Percentiles rank a stretch among this genome's conserved stretches.
Evolutionary conservation across 2,329 filamentous ascomycete genomes (phyloP).

Genomic region (Colletotrichum godetiae): DNA sequence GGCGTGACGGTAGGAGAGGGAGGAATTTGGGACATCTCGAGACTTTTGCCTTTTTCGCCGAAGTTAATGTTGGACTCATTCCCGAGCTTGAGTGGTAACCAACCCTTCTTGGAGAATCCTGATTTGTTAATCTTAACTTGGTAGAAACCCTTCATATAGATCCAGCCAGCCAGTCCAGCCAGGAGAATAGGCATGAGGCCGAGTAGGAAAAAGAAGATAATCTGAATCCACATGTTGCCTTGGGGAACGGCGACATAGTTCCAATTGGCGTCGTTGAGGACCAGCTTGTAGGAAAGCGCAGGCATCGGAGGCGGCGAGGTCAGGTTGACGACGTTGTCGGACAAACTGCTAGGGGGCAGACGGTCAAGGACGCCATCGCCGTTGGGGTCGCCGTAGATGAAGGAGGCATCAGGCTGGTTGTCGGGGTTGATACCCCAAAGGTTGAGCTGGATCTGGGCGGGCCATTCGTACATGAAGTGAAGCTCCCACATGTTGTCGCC

Average conservation of each 20-base stretch:
- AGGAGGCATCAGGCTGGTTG: constrained; percentile 69
- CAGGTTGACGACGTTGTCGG: constrained; percentile 68
- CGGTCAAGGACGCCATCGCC: constrained; percentile 70
- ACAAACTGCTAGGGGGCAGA: constrained; percentile 69
- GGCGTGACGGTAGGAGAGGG: constrained; percentile 27
- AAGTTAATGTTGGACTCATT: constrained; percentile 47
- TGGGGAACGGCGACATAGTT: constrained; percentile 63
- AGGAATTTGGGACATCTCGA: constrained; percentile 37
- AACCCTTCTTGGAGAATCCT: constrained; percentile 40
- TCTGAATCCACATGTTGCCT: constrained; percentile 63
- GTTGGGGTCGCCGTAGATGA: constrained; percentile 72
- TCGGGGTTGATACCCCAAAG: constrained; percentile 75
- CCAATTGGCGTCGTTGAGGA: constrained; percentile 64
- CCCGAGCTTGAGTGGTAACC: constrained; percentile 42
- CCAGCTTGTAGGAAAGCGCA: constrained; percentile 64
- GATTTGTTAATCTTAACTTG: constrained; percentile 65
- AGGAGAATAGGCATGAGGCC: constrained; percentile 62
- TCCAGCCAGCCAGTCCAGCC: constrained; percentile 60
- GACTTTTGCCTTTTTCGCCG: constrained; percentile 41
- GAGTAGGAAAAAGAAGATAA: constrained; percentile 64
- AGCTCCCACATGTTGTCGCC: constrained; percentile 65
- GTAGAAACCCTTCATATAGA: constrained; percentile 67
- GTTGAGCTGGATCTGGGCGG: constrained; percentile 70
- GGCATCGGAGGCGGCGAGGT: constrained; percentile 63
- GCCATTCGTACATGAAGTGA: constrained; percentile 73